Percentiles rank a stretch among this genome's conserved stretches.
Evolutionary conservation across 176 grass and related monocot genomes (phyloP).

Genomic region (Aechmea fasciata): DNA sequence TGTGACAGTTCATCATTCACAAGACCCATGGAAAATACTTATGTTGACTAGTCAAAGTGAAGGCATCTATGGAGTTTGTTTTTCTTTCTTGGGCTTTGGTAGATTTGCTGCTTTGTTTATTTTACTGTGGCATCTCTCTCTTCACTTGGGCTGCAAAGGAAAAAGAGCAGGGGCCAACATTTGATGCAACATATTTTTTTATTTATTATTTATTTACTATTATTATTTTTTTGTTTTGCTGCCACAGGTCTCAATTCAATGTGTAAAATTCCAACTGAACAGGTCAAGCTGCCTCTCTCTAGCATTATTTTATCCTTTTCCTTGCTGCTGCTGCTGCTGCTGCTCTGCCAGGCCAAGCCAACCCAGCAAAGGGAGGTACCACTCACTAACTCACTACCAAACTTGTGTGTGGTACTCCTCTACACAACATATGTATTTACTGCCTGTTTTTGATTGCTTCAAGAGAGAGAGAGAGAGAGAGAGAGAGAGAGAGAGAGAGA

Average conservation of each 20-base stretch:
- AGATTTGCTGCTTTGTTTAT: too few species aligned
- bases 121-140: too few species aligned
- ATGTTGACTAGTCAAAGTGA: conserved; percentile 7
- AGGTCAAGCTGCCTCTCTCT: conserved; percentile 22
- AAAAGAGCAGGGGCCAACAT: conserved; percentile 18
- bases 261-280: conserved; percentile 33
- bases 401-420: background rate
- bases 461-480: background rate
- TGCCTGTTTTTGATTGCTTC: conserved; percentile 44
- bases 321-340: conserved; percentile 1
- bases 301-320: conserved; percentile 10
- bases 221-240: conserved; percentile 12
- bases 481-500: background rate
- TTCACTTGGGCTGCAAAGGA: background rate
- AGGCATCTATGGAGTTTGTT: too few species aligned
- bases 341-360: background rate
- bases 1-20: background rate
- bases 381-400: conserved; percentile 18
- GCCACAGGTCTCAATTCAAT: background rate
- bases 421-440: conserved; percentile 14
- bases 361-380: conserved; percentile 15
- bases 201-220: background rate
- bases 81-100: too few species aligned
- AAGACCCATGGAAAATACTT: conserved; percentile 4
- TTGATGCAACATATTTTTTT: background rate